Evolutionary conservation across 1,139 yeast species (phyloP), one percentile per base, ranked within the genome.

Genomic region (Suhomyces bribrorum): DNA sequence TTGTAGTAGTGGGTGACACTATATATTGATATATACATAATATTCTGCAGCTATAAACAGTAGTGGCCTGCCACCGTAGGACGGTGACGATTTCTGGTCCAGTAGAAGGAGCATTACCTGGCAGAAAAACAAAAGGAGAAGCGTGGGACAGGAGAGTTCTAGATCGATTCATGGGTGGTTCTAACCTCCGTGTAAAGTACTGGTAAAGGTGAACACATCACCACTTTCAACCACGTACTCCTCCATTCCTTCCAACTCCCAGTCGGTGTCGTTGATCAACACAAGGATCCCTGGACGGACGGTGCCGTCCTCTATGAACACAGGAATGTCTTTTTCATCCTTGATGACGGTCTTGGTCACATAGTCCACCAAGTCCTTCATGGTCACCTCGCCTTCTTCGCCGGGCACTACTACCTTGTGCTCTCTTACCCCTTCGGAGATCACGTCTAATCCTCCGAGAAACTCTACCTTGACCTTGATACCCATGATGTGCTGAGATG

Each of bases 181-280:
- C 61, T 64, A 90, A 36, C 98, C 98, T 11, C 98, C 98, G 54
- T 92, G 98, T 45, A 92, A 70, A 3, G 98, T 92, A 36, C 96
- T 86, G 5, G 97, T 92, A 56, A 92, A 90, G 4, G 95, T 79
- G 30, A 92, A 75, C 20, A 79, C 74, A 61, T 92, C 98, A 12
- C 87, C 84, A 32, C 76, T 66, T 56, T 86, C 86, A 14, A 92
- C 61, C 13, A 74, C 79, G 52, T 89, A 89, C 7, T 79, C 84
- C 52, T 86, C 92, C 62, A 83, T 89, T 9, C 90, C 97, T 57
- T 89, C 95, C 22, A 92, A 65, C 56, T 92, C 98, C 98, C 98
- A 92, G 63, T 92, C 98, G 0, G 96, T 83, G 56, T 92, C 98
- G 55, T 92, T 92, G 47, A 92, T 84, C 40, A 92, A 73, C 7